Base-by-base conservation (phyloP, 176 grass and related monocot species). In the Eleusine coracana region DNA sequence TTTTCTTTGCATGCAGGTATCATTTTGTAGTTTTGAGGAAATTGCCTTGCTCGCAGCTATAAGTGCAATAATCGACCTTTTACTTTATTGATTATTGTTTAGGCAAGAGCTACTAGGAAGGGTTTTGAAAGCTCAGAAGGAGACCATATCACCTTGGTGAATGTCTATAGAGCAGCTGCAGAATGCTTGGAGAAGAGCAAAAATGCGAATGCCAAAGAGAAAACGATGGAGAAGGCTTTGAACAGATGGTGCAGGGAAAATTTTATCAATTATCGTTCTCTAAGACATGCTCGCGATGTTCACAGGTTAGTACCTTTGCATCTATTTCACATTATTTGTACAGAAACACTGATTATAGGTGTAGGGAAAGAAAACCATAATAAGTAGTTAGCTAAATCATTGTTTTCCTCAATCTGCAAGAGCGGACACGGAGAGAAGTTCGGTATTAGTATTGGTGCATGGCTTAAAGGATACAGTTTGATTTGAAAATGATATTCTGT, bases 31-130 rank as follows among this genome's bases (percentile, higher is more conserved):
- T 40, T 41, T 76, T 0, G 2, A 37, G 11, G 37, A 6, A 23
- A 16, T n/a, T 75, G 12, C 41, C 10, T 56, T 66, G 20, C 56
- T 21, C 5, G 3, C 27, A 49, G 42, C 42, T 25, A 27, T 18
- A 3, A 78, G 2, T 37, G 59, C 37, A 56, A 44, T 72, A 67
- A 68, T 79, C 48, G 39, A 79, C 27, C 17, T 75, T 41, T 78
- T 66, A 59, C 49, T 71, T 86, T 41, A 5, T 42, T 65, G 23
- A 59, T 67, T 83, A 13, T 36, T 87, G 28, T 71, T 56, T 74
- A 98, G 95, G 96, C 96, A 88, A 95, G 89, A 86, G 85, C 87
- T 85, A 90, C 92, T 25, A 95, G 93, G 89, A 98, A 92, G 82
- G 91, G 65, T 73, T 95, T 98, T 80, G 86, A 90, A 74, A 98